phyloP scores from a whole-genome alignment of 1,139 yeast species.

The Arxiozyma telluris region DNA sequence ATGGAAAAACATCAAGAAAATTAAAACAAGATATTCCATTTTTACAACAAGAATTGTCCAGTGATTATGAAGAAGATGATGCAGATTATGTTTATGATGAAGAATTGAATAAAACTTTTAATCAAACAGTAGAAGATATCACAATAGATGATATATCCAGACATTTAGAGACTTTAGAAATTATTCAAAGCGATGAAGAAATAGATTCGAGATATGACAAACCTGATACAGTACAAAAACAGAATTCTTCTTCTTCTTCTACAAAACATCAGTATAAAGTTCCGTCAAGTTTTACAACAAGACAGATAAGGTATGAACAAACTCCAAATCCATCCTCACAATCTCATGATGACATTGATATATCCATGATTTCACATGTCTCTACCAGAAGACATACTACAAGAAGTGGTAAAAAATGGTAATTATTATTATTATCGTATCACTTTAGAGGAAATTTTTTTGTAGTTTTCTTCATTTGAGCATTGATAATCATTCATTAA shows the following conservation, averaged over 20 bases:
- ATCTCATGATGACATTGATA: conserved; percentile 28
- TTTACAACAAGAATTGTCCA: conserved; percentile 22
- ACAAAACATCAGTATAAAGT: conserved; percentile 19
- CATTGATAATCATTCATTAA: neutral
- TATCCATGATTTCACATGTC: conserved; percentile 30
- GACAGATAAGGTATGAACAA: conserved; percentile 17
- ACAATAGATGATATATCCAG: conserved; percentile 32
- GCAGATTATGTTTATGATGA: conserved; percentile 32
- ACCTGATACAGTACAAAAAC: neutral
- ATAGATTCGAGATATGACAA: conserved; percentile 1
- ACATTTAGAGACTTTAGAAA: conserved; percentile 30
- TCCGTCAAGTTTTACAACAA: conserved; percentile 25
- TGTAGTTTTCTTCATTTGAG: neutral
- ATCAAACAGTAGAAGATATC: conserved; percentile 32
- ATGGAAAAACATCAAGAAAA: conserved; percentile 2
- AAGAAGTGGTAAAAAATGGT: conserved; percentile 28
- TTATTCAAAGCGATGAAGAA: conserved; percentile 18
- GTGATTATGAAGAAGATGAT: conserved; percentile 30
- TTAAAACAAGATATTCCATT: conserved; percentile 19
- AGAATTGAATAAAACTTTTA: conserved; percentile 30
- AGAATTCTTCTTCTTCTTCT: conserved; percentile 1
- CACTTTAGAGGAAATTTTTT: neutral
- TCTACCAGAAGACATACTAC: conserved; percentile 25
- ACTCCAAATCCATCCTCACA: neutral
- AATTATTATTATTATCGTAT: neutral